Evolutionary conservation across 495 filamentous ascomycete genomes (phyloP).

Genomic region (Penicillium mononematosum): DNA sequence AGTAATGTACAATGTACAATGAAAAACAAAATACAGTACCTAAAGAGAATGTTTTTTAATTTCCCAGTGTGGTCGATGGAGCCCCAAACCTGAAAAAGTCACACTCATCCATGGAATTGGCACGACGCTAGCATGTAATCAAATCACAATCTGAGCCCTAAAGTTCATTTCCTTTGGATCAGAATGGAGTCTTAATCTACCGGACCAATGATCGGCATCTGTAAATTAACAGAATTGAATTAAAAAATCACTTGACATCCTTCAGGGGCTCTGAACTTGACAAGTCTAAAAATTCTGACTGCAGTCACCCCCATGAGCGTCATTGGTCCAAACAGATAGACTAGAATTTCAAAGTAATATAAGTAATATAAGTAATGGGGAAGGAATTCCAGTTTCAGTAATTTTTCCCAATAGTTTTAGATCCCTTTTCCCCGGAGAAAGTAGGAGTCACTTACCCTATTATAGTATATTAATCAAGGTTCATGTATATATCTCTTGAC

Average conservation of each 20-base stretch:
- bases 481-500: background rate
- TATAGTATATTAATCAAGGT: background rate
- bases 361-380: background rate
- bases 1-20: background rate
- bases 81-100: background rate
- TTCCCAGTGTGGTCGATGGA: slow-evolving; percentile 1
- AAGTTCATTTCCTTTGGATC: slow-evolving; percentile 6
- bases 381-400: background rate
- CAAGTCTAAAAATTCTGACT: slow-evolving; percentile 11
- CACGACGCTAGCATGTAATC: background rate
- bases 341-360: background rate
- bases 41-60: slow-evolving; percentile 7
- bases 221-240: background rate
- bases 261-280: slow-evolving; percentile 12
- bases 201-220: slow-evolving; percentile 11
- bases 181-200: slow-evolving; percentile 7
- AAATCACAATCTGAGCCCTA: slow-evolving; percentile 1
- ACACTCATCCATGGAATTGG: slow-evolving; percentile 7
- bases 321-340: background rate
- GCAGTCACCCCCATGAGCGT: background rate
- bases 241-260: slow-evolving; percentile 13
- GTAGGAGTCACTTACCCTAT: background rate
- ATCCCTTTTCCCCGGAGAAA: slow-evolving; percentile 1
- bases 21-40: too few relatives aligned
- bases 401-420: background rate